These are phyloP conservation scores for Claviceps pazoutovae DNA, from an alignment of 2,329 filamentous ascomycete species.

Conservation along the genomic window DNA sequence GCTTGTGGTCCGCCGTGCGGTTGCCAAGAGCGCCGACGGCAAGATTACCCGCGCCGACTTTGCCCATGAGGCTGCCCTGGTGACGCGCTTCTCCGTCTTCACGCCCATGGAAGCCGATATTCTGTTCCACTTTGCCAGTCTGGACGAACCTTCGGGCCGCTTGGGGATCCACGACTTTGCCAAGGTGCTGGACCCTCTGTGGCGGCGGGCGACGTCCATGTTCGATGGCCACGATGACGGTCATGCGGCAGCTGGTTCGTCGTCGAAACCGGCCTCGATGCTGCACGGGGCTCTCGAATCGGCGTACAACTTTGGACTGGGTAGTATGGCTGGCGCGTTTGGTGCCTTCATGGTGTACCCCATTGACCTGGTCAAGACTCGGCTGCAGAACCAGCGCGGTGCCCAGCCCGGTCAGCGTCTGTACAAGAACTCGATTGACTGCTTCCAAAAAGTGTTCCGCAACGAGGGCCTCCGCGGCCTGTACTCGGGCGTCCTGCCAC, in stretches of 20 bases:
- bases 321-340: constrained; percentile 85
- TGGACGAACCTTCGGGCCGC: constrained; percentile 78
- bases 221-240: constrained; percentile 35
- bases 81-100: constrained; percentile 89
- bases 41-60: constrained; percentile 93
- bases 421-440: constrained; percentile 97
- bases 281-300: constrained; percentile 52
- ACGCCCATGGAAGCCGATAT: constrained; percentile 99
- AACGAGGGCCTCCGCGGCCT: constrained; percentile 84
- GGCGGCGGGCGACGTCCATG: constrained; percentile 46
- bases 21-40: constrained; percentile 68
- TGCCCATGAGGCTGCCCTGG: constrained; percentile 78
- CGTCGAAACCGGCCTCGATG: constrained; percentile 22
- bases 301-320: constrained; percentile 78
- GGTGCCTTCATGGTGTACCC: constrained; percentile 99
- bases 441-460: constrained; percentile 78
- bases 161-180: constrained; percentile 75
- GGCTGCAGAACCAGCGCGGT: constrained; percentile 92
- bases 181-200: constrained; percentile 88
- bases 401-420: constrained; percentile 70
- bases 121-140: constrained; percentile 91
- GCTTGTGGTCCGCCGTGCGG: constrained; percentile 78
- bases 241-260: constrained; percentile 6
- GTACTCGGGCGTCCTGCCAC: constrained; percentile 88
- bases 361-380: constrained; percentile 95